Conservation (phyloP, 148 eudicot genomes). For the Heliamphora exappendiculata region DNA sequence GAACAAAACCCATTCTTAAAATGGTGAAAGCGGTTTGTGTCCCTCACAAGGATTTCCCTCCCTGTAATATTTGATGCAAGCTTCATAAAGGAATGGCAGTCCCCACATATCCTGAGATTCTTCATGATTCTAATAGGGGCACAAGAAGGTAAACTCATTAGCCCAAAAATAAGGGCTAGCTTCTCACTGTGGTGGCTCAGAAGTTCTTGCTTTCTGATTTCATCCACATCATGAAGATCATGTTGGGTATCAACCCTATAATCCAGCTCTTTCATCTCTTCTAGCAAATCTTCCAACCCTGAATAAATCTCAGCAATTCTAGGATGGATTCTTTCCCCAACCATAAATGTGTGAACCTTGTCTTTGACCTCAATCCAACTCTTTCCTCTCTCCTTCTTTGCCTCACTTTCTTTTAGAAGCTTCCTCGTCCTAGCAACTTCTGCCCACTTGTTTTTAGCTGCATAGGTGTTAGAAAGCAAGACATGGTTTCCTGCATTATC, state of each 20-base stretch:
- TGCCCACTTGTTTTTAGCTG: conserved; percentile 56
- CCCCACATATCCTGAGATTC: conserved; percentile 69
- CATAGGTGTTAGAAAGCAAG: conserved; percentile 66
- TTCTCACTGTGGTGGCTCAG: conserved; percentile 77
- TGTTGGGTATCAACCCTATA: conserved; percentile 41
- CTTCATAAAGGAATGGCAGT: conserved; percentile 79
- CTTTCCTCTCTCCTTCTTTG: conserved; percentile 52
- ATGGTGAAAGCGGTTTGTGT: conserved; percentile 69
- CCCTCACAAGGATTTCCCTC: conserved; percentile 62
- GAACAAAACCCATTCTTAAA: conserved; percentile 54
- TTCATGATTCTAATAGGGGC: conserved; percentile 66
- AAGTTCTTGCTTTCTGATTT: conserved; percentile 35
- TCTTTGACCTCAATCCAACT: conserved; percentile 69
- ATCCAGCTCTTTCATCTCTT: conserved; percentile 46
- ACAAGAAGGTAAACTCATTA: conserved; percentile 47
- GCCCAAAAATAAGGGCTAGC: conserved; percentile 52
- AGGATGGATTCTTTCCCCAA: conserved; percentile 57
- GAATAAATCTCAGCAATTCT: conserved; percentile 39
- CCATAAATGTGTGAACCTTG: conserved; percentile 63
- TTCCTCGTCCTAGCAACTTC: conserved; percentile 51
- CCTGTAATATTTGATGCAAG: conserved; percentile 41
- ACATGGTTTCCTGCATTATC: conserved; percentile 66
- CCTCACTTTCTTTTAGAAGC: conserved; percentile 50
- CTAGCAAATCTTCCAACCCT: conserved; percentile 43
- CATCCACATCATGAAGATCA: conserved; percentile 71